Percentiles rank a stretch among this genome's conserved stretches.
Conservation (phyloP, 1,284 basidiomycete species). For the Ganoderma sinense region DNA sequence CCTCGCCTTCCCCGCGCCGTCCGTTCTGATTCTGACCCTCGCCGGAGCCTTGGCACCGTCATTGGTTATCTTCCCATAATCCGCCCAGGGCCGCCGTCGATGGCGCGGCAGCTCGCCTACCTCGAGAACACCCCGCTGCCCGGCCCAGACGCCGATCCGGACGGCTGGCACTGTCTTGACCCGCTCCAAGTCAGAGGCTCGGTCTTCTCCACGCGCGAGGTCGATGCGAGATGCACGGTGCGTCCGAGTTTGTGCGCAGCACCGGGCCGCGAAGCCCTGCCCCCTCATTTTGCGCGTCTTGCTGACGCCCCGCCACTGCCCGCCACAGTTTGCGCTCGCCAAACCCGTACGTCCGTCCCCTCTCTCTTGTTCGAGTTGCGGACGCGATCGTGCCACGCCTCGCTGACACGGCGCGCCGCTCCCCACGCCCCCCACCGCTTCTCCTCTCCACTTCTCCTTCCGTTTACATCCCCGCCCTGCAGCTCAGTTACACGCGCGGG, state of each 20-base stretch:
- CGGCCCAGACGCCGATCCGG: slow-evolving; percentile 55
- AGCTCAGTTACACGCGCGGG: slow-evolving; percentile 39
- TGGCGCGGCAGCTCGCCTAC: slow-evolving; percentile 55
- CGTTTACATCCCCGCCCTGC: neutral
- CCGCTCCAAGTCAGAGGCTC: slow-evolving; percentile 50
- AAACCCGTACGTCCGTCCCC: slow-evolving; percentile 31
- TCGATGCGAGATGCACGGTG: slow-evolving; percentile 34
- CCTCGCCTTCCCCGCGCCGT: neutral
- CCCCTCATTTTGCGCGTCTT: neutral
- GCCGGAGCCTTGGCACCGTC: slow-evolving; percentile 26
- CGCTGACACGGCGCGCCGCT: slow-evolving; percentile 10
- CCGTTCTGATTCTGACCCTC: neutral
- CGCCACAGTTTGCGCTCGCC: slow-evolving; percentile 33
- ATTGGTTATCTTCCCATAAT: slow-evolving; percentile 52
- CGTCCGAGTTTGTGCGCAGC: slow-evolving; percentile 1
- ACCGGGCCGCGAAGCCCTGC: neutral
- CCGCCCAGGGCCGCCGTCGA: slow-evolving; percentile 51
- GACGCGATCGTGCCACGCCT: slow-evolving; percentile 11
- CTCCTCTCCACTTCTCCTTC: neutral
- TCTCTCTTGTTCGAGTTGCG: neutral
- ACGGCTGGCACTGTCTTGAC: slow-evolving; percentile 55
- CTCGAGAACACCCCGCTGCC: slow-evolving; percentile 48
- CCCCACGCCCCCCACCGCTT: neutral
- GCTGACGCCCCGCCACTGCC: neutral
- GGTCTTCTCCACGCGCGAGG: slow-evolving; percentile 49